Percentiles rank a stretch among this genome's conserved stretches.
Conservation (phyloP, 768 basidiomycete genomes). For the Termitomyces bulborhizus region DNA sequence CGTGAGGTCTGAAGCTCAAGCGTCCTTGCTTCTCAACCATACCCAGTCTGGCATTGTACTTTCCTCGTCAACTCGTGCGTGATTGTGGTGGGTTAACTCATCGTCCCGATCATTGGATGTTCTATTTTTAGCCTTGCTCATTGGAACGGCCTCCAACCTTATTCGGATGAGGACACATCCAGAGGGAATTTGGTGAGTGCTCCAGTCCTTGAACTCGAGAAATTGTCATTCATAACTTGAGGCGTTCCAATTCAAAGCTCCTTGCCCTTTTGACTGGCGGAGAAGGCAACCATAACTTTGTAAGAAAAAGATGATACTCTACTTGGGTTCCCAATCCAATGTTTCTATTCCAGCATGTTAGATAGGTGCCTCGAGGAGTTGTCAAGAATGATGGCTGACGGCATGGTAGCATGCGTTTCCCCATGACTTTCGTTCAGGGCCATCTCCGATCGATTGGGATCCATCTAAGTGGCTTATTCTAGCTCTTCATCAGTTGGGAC, state of each 20-base stretch:
- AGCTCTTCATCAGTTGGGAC: slow-evolving; percentile 39
- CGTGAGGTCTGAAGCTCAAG: slow-evolving; percentile 14
- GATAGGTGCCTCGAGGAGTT: background rate
- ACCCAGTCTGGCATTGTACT: slow-evolving; percentile 63
- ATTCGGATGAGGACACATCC: slow-evolving; percentile 76
- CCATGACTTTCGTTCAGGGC: slow-evolving; percentile 70
- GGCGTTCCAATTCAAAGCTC: background rate
- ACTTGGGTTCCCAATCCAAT: background rate
- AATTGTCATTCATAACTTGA: background rate
- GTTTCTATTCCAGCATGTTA: background rate
- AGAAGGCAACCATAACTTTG: slow-evolving; percentile 3
- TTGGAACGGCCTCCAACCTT: slow-evolving; percentile 76
- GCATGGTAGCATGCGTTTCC: slow-evolving; percentile 63
- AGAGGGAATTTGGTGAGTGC: slow-evolving; percentile 57
- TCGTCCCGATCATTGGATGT: background rate
- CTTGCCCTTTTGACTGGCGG: slow-evolving; percentile 1
- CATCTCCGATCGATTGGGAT: slow-evolving; percentile 60
- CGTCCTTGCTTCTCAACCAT: background rate
- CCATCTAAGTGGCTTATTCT: slow-evolving; percentile 77
- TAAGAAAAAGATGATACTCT: background rate
- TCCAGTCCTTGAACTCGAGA: background rate
- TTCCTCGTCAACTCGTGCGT: slow-evolving; percentile 67
- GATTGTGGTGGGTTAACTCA: background rate
- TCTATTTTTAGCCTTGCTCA: slow-evolving; percentile 53
- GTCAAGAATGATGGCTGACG: slow-evolving; percentile 12